Base-by-base conservation (phyloP, 1,284 basidiomycete species). In the Golubevia pallescens region DNA sequence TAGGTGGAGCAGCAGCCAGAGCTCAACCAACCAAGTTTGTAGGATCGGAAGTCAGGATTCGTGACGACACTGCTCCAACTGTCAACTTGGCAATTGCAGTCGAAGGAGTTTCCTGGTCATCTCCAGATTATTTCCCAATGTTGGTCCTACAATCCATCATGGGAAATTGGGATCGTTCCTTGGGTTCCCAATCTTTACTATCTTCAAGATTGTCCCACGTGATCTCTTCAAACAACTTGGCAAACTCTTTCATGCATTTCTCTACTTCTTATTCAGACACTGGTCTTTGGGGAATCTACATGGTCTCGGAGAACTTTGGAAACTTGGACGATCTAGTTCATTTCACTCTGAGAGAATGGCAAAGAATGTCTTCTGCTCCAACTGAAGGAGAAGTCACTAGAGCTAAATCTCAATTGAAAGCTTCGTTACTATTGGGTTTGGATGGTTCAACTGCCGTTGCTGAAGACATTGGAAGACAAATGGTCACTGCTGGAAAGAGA, bases 211-310 rank as follows among this genome's bases (percentile, higher is more conserved):
- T 99, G 69, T 94, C 93, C 59, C 93, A 96, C 88, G 93, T 95
- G 86, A 89, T 99, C 83, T 94, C 94, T 58, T 89, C 90, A 71
- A 93, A 98, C 90, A 94, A 94, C 89, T 93, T 99, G 84, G 96
- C 97, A 84, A 99, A 99, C 90, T 95, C 93, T 75, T 99, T 93
- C 92, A 97, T 98, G 94, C 94, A 93, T 72, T 99, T 99, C 91
- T 97, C 94, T 53, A 99, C 97, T 10, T 95, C 93, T n/a, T 99
- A 99, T 89, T 95, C 95, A 16, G 97, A 99, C 88, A 99, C 95
- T 19, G 97, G 96, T 82, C 91, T 99, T 57, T 99, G 97, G 97
- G 97, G 97, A 82, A 94, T 97, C 88, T 99, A 99, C 90, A 88
- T 97, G 66, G 86, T 86, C 24, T 92, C 93, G 28, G 97, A 99